Evolutionary conservation across 306 rosid genomes (phyloP), one percentile per base, ranked within the genome.

Genomic region (Quillaja saponaria): DNA sequence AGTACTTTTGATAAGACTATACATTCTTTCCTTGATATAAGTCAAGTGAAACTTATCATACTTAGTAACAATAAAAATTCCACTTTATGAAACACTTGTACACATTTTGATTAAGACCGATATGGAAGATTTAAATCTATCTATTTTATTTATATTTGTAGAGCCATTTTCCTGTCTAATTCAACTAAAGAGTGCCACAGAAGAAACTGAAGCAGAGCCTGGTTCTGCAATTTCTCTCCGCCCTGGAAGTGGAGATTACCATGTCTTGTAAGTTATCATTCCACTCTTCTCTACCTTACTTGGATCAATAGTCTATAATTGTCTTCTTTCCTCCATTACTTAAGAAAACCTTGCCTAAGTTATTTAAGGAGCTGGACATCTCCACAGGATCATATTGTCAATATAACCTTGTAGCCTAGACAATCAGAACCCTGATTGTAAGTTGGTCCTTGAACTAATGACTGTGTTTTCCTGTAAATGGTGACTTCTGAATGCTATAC

Each of bases 201-300:
- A 89, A 67, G 87, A 85, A 68, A 63, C 78, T 64, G 84, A 69
- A 58, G 46, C 77, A 51, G 88, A 86, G 64, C 53, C 82, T 8
- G 56, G 78, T 57, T 81, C 91, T 39, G 90, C 87, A 44, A 69
- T 81, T 61, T 73, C 70, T 80, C 75, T 87, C 78, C 85, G 56
- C 69, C 85, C 95, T 15, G 91, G 95, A 63, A 83, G 80, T 49
- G 91, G 95, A 44, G 96, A 92, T 35, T 82, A 79, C 81, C 91
- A 84, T 72, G 91, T 89, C 63, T 86, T 89, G 99, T 92, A 74
- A 84, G 99, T 81, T 68, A 28, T 53, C 28, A 61, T 58, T 55
- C 10, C 49, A 7, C 25, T 49, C 57, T 60, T 42, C 15, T n/a
- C n/a, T 34, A 40, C 49, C 28, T 50, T 19, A 38, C 34, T 45